These are phyloP conservation scores for Pseudocercospora eumusae DNA, from an alignment of 2,329 filamentous ascomycete genomes.

Conservation along the genomic window DNA sequence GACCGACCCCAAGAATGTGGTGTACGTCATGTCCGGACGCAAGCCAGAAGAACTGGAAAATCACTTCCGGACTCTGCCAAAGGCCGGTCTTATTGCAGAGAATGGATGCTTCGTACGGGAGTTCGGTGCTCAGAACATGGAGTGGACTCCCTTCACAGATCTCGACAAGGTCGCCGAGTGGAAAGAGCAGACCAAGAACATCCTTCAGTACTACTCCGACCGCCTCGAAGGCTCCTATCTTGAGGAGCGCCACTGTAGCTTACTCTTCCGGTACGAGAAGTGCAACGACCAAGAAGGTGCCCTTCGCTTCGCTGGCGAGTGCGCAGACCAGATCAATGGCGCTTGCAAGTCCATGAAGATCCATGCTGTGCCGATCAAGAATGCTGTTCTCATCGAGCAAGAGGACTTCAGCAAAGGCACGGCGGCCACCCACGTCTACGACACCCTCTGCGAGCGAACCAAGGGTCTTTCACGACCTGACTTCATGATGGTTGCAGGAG, in stretches of 20 bases:
- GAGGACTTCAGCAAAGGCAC: constrained; percentile 85
- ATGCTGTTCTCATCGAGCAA: constrained; percentile 80
- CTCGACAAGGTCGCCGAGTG: constrained; percentile 68
- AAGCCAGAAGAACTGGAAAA: constrained; percentile 85
- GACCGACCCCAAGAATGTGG: constrained; percentile 75
- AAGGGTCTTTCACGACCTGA: constrained; percentile 56
- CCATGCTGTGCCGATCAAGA: constrained; percentile 75
- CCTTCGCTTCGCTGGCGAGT: constrained; percentile 79
- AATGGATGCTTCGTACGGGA: constrained; percentile 89
- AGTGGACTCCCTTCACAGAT: constrained; percentile 80
- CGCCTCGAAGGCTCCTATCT: constrained; percentile 85
- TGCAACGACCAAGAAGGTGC: constrained; percentile 76
- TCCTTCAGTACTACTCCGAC: constrained; percentile 86
- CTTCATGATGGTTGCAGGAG: constrained; percentile 86
- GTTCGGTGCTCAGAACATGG: constrained; percentile 54
- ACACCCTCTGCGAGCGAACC: constrained; percentile 40
- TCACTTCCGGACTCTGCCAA: constrained; percentile 79
- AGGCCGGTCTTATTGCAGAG: constrained; percentile 86
- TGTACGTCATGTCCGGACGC: constrained; percentile 92
- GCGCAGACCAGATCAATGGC: constrained; percentile 92
- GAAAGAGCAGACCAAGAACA: constrained; percentile 80
- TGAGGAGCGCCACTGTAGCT: constrained; percentile 86
- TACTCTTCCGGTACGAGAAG: constrained; percentile 87
- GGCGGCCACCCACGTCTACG: constrained; percentile 73
- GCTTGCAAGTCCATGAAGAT: constrained; percentile 81